phyloP scores from a whole-genome alignment of 257 asterid genomes.

The Jacaranda mimosifolia region DNA sequence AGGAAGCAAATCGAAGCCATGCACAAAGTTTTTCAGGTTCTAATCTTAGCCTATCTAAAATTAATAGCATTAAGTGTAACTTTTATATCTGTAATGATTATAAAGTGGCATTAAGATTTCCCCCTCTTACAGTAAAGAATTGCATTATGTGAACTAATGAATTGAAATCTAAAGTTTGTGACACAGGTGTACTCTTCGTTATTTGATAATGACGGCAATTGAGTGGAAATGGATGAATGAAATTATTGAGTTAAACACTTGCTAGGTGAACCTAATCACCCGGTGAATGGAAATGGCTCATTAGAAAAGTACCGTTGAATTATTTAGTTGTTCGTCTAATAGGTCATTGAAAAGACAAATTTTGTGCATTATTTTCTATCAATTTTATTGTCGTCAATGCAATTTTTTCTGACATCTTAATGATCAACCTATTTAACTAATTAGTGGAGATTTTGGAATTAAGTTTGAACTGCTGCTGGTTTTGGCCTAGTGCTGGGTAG shows the following conservation, averaged over 20 bases:
- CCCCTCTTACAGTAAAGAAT: background rate
- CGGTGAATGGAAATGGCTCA: slow-evolving; percentile 2
- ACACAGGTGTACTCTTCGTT: slow-evolving; percentile 57
- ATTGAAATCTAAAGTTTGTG: slow-evolving; percentile 57
- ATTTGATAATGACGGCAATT: slow-evolving; percentile 40
- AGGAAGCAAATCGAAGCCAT: slow-evolving; percentile 94
- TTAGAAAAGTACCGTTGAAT: background rate
- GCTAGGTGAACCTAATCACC: background rate
- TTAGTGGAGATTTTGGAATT: background rate
- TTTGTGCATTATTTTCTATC: background rate
- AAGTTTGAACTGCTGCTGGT: background rate
- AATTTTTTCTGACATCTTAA: background rate
- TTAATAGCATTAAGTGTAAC: slow-evolving; percentile 42
- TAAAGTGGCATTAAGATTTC: slow-evolving; percentile 27
- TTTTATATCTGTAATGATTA: slow-evolving; percentile 36
- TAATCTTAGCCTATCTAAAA: slow-evolving; percentile 71
- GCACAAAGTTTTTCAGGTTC: slow-evolving; percentile 95
- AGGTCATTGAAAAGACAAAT: background rate
- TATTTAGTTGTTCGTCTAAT: slow-evolving; percentile 10
- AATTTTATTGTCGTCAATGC: slow-evolving; percentile 1
- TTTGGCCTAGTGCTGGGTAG: background rate
- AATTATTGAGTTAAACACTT: slow-evolving; percentile 13
- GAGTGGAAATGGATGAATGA: slow-evolving; percentile 26
- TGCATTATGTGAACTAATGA: slow-evolving; percentile 54
- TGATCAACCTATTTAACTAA: background rate